Evolutionary conservation across 2,329 filamentous ascomycete species (phyloP), one percentile per base, ranked within the genome.

Genomic region (Sarocladium kiliense): DNA sequence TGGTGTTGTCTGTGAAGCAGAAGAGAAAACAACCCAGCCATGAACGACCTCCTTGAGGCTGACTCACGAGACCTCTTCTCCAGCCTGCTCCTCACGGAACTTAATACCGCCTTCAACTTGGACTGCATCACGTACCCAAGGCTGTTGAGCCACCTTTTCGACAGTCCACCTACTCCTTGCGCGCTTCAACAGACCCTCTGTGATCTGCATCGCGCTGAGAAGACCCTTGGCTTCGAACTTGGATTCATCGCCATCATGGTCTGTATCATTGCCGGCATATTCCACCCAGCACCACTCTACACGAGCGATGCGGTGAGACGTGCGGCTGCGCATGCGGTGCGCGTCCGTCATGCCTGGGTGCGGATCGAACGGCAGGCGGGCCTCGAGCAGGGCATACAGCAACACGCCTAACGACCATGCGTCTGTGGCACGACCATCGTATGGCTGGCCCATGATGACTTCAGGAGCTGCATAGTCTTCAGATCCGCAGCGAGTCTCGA

Each of bases 381-480:
- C 88, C 72, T 99, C 94, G 70, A 97, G 86, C 3, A 97, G 81
- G 1, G 94, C 91, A 67, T 97, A 99, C 0, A 97, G 80, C 2
- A 97, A 75, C 1, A 99, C 94, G 53, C 94, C 94, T 1, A 97
- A 78, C 0, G 93, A 95, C 94, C 94, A 99, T 10, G 91, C 91
- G 67, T 99, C 94, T 1, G 89, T 96, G 1, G 87, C 84, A 36
- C 91, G 89, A 30, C 94, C 94, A 67, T 97, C 92, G 67, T 99
- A 99, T 7, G 90, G 85, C 66, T 96, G 90, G 23, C 93, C 93
- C 78, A 99, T 90, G 54, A 99, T 87, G 45, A 99, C 91, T 69
- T 99, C 94, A 0, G 94, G 94, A 0, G 94, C 93, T 1, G 93
- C 93, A 67, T 99, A 99, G 72, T 99, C 94, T 71, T 97, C 94